Base-by-base conservation (phyloP, 176 grass and related monocot species). In the Zoysia japonica region DNA sequence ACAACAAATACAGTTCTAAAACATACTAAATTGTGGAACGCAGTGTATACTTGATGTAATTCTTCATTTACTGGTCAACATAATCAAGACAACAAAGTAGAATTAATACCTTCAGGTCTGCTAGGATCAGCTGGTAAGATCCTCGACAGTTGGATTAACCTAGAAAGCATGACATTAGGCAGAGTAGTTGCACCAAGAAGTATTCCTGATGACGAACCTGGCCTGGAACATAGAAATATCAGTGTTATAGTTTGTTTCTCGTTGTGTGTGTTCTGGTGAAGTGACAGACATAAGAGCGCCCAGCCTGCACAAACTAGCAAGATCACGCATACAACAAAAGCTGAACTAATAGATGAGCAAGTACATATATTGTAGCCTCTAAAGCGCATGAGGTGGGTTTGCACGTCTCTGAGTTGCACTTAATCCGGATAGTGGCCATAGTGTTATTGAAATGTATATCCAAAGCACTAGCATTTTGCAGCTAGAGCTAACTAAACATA, bases 121-220 rank as follows among this genome's bases (percentile, higher is more conserved):
- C 71, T 88, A 89, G 91, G 71, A 73, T 99, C 78, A 74, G 38
- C 20, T 12, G 65, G 61, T 48, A 65, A 65, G 67, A 89, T 64
- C 76, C 96, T 90, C 8, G 84, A 93, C 8, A 89, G 78, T 65
- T 99, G 96, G 74, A 95, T 95, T 61, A 95, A 64, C 64, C 82
- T 88, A 53, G 96, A 94, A 81, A 99, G 92, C 90, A 99, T 99
- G 70, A 95, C 90, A 9, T 85, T 65, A 11, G 96, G 96, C 38
- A 99, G 65, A 85, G 96, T 99, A 65, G 75, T 85, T 41, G 90
- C 80, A 9, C 90, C 96, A 81, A 99, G 96, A 86, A 99, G 90
- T 87, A 95, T 95, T 56, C 92, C 96, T 61, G 96, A 99, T 15
- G 96, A 94, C 75, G 86, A 88, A 43, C 96, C 96, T 79, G 92